Evolutionary conservation across 1,284 basidiomycete species (phyloP), one percentile per base, ranked within the genome.

Genomic region (Grifola frondosa): DNA sequence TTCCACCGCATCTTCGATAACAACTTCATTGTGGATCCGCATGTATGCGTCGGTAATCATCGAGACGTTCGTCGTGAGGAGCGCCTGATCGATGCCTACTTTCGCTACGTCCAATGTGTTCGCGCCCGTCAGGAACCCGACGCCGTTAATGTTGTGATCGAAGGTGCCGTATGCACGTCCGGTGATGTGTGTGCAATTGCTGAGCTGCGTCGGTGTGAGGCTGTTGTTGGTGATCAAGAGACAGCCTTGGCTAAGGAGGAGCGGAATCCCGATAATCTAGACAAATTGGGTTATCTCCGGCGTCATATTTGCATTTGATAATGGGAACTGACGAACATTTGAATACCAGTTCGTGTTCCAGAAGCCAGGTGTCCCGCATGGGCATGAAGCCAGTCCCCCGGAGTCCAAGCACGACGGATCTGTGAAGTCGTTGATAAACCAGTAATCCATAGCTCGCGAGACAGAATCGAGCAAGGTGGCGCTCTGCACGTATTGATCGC

Each of bases 311-410:
- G 19, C 5, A 23, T 22, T 17, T n/a, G 11, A 30, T 3, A n/a
- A n/a, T n/a, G n/a, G n/a, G n/a, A n/a, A 30, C 52, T 13, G 17
- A 49, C 52, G n/a, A n/a, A n/a, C n/a, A 31, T 52, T 84, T 6
- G 73, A 76, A 56, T 74, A 83, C 84, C 84, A 88, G 57, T 88
- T 87, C 42, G 74, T 75, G 53, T 85, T 84, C 81, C 78, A 81
- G 8, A 72, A 44, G 51, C 80, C 81, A 2, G 76, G 69, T 11
- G 78, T 77, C 8, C 65, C 67, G 51, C 80, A 83, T 2, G 78
- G 74, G 52, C 81, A 83, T 8, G 60, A 46, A 11, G 54, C 40
- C 3, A 60, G 65, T 1, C 80, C 79, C 1, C 80, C 80, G 4
- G 59, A 59, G 42, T 75, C 74, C 17, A 84, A 59, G 56, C 83